These are phyloP conservation scores for Pneumocystis oryctolagi DNA, from an alignment of 1,139 yeast genomes.

Conservation along the genomic window DNA sequence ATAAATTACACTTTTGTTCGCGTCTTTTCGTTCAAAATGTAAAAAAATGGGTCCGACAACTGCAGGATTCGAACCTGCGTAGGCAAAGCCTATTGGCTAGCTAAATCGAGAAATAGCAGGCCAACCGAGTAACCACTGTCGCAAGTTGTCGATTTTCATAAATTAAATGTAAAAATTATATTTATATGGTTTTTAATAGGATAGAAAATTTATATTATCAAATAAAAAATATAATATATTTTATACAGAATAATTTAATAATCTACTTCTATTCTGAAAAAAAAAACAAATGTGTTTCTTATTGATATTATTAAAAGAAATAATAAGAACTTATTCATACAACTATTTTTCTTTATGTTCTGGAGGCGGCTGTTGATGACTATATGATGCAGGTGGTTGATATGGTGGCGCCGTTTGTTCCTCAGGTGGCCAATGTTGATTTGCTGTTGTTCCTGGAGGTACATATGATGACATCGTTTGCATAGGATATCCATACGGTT, in stretches of 20 bases:
- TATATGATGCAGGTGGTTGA: neutral
- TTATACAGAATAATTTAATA: no score
- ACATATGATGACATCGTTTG: neutral
- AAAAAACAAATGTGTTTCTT: no score
- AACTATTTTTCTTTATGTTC: neutral
- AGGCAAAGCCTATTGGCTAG: conserved; percentile 1
- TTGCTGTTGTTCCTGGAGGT: neutral
- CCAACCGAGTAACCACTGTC: conserved; percentile 1
- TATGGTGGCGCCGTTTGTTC: neutral
- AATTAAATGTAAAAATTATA: neutral
- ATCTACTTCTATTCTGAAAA: neutral
- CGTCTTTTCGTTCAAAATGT: neutral
- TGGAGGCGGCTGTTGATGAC: neutral
- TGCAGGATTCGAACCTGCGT: conserved; percentile 1
- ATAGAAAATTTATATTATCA: no score
- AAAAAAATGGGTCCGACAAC: neutral
- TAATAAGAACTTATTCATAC: neutral
- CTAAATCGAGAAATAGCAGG: neutral
- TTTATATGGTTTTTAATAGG: neutral
- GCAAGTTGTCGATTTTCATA: neutral
- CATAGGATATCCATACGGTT: neutral
- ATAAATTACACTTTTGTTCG: no score
- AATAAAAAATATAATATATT: no score
- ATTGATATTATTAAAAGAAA: neutral
- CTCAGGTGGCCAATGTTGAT: neutral